phyloP scores from a whole-genome alignment of 176 grass and related monocot genomes.

The Poa annua region DNA sequence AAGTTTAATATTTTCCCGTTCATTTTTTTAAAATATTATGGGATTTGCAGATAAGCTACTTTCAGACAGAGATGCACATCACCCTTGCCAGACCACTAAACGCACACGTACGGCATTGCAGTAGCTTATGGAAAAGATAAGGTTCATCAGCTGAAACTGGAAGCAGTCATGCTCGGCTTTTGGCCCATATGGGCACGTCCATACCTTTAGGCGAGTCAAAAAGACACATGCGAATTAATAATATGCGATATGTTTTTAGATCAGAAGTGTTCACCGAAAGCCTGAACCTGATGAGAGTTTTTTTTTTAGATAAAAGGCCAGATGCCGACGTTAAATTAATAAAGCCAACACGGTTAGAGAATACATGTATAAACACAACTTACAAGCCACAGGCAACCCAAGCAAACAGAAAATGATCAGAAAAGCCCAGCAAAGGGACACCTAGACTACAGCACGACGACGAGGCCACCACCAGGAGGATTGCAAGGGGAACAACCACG shows the following conservation, averaged over 20 bases:
- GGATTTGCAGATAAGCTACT: constrained; percentile 5
- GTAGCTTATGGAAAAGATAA: constrained; percentile 12
- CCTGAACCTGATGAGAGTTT: neutral
- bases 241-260: neutral
- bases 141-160: neutral
- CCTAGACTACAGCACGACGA: no score
- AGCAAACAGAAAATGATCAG: no score
- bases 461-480: no score
- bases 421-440: no score
- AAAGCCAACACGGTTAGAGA: no score
- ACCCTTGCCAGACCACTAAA: neutral
- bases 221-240: neutral
- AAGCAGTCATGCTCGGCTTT: constrained; percentile 7
- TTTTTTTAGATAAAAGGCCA: no score
- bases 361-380: no score
- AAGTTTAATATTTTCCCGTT: no score
- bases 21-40: neutral
- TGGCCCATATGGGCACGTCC: neutral
- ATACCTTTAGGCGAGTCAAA: constrained; percentile 31
- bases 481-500: no score
- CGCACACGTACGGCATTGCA: neutral
- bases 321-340: no score
- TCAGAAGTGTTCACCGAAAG: neutral
- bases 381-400: no score
- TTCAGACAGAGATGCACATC: neutral